Conservation (phyloP, 208 protist genomes). For the Acanthamoeba royreba region DNA sequence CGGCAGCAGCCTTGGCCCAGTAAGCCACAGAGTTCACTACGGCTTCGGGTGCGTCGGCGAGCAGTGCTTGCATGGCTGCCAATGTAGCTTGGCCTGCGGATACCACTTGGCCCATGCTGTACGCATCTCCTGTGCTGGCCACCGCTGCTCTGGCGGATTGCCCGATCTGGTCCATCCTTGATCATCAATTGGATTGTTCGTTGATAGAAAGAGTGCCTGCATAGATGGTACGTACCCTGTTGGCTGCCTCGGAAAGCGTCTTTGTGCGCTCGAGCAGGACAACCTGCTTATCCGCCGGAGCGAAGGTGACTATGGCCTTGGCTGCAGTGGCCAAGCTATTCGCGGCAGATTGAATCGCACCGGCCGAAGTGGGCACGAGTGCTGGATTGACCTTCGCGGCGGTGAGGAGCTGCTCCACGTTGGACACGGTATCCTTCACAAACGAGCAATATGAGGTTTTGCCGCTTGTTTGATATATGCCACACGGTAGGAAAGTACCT, state of each 20-base stretch:
- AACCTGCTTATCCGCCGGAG: background rate
- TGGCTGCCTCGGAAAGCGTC: background rate
- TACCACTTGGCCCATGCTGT: background rate
- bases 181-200: background rate
- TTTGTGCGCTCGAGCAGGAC: background rate
- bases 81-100: background rate
- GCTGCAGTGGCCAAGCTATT: background rate
- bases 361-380: background rate
- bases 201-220: background rate
- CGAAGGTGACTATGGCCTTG: background rate
- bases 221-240: background rate
- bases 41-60: background rate
- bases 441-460: background rate
- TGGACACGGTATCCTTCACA: background rate
- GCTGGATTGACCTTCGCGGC: slow-evolving; percentile 1
- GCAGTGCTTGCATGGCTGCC: slow-evolving; percentile 13
- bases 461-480: too few relatives aligned
- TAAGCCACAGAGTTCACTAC: slow-evolving; percentile 6
- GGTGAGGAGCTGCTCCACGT: background rate
- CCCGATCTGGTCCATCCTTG: background rate
- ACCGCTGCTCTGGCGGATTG: background rate
- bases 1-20: slow-evolving; percentile 25
- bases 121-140: background rate
- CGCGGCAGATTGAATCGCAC: background rate
- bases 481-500: too few relatives aligned